These are phyloP conservation scores for Fusarium sororula DNA, from an alignment of 2,329 filamentous ascomycete species.

Conservation along the genomic window DNA sequence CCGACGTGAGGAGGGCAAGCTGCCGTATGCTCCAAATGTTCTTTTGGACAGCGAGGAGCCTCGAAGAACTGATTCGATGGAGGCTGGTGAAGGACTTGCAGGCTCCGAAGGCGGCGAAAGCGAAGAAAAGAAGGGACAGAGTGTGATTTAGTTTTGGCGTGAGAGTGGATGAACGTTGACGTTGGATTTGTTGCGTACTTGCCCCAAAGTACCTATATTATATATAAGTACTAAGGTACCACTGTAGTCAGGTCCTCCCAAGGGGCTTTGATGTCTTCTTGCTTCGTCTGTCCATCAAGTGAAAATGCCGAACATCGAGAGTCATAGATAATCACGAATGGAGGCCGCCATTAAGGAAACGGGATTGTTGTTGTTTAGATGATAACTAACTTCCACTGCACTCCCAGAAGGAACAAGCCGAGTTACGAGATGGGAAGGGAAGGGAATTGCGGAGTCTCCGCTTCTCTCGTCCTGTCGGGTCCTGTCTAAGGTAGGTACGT, in stretches of 20 bases:
- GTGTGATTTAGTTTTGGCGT: neutral
- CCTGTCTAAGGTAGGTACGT: neutral
- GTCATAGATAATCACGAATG: neutral
- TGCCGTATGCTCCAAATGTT: slow-evolving; percentile 39
- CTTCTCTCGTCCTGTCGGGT: neutral
- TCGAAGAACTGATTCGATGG: slow-evolving; percentile 25
- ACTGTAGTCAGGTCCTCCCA: neutral
- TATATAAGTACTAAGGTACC: too few species aligned
- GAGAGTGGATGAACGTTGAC: neutral
- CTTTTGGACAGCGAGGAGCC: slow-evolving; percentile 26
- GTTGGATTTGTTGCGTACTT: neutral
- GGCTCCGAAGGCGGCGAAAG: slow-evolving; percentile 9
- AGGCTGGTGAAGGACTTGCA: slow-evolving; percentile 12
- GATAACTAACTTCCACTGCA: too few species aligned
- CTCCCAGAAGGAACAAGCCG: neutral
- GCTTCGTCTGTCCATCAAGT: neutral
- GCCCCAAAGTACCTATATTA: too few species aligned
- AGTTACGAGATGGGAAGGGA: slow-evolving; percentile 6
- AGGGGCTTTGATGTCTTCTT: neutral
- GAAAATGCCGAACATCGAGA: neutral
- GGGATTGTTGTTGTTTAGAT: too few species aligned
- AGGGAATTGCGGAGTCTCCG: neutral
- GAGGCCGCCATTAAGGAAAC: too few species aligned
- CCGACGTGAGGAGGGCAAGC: slow-evolving; percentile 56
- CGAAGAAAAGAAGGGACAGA: slow-evolving; percentile 20